phyloP scores from a whole-genome alignment of 768 basidiomycete species.

The Rhizopogon roseolus region DNA sequence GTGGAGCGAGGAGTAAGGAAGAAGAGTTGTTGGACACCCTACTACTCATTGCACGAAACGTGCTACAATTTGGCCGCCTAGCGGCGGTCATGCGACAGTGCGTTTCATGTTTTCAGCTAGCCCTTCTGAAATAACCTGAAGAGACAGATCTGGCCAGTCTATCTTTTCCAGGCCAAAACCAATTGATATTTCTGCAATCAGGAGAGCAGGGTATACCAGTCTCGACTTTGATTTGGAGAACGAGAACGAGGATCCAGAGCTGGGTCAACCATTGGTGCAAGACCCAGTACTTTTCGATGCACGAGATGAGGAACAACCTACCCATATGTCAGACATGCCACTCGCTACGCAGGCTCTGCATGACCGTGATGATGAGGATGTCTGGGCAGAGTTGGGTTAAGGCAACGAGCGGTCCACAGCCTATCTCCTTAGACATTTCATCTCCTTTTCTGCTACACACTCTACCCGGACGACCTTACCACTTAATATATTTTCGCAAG shows the following conservation, averaged over 20 bases:
- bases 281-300: constrained; percentile 66
- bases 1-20: constrained; percentile 77
- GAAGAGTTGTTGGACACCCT: constrained; percentile 94
- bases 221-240: constrained; percentile 73
- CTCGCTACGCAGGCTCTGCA: constrained; percentile 47
- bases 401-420: neutral
- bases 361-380: constrained; percentile 60
- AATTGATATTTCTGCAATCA: constrained; percentile 73
- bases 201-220: constrained; percentile 53
- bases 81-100: constrained; percentile 94
- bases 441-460: neutral
- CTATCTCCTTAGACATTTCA: neutral
- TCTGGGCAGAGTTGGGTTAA: constrained; percentile 67
- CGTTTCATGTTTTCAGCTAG: constrained; percentile 25
- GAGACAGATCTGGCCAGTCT: constrained; percentile 73
- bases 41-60: constrained; percentile 86
- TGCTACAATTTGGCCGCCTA: constrained; percentile 87
- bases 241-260: constrained; percentile 42
- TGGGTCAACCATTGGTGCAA: constrained; percentile 52
- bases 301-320: constrained; percentile 27
- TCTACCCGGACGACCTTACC: neutral
- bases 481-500: neutral
- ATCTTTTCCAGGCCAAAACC: constrained; percentile 85
- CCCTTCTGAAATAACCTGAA: neutral
- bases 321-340: constrained; percentile 51